These are phyloP conservation scores for Boletus patriciae DNA, from an alignment of 768 basidiomycete genomes.

Conservation along the genomic window DNA sequence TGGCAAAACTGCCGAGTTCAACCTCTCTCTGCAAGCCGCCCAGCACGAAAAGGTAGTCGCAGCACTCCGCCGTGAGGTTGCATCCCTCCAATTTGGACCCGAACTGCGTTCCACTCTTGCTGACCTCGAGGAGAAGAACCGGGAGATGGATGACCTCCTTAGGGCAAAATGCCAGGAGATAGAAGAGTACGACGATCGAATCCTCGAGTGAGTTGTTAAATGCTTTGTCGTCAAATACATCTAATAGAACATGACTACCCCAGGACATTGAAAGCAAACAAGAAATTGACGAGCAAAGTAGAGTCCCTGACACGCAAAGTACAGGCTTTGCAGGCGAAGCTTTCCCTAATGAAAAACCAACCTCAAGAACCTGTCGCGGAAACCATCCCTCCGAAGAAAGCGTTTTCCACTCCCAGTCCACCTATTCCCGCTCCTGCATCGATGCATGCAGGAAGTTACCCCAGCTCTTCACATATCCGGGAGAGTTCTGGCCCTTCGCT, in stretches of 20 bases:
- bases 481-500: slow-evolving; percentile 47
- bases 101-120: slow-evolving; percentile 54
- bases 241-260: slow-evolving; percentile 5
- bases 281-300: slow-evolving; percentile 68
- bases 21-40: slow-evolving; percentile 59
- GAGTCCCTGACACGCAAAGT: slow-evolving; percentile 73
- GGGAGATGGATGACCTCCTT: slow-evolving; percentile 74
- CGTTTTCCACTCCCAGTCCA: slow-evolving; percentile 12
- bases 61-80: slow-evolving; percentile 58
- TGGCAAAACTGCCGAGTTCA: slow-evolving; percentile 62
- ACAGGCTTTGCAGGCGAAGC: slow-evolving; percentile 66
- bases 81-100: slow-evolving; percentile 50
- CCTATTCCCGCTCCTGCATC: slow-evolving; percentile 11
- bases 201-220: slow-evolving; percentile 57
- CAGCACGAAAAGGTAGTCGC: slow-evolving; percentile 67
- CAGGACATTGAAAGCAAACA: slow-evolving; percentile 79
- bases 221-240: slow-evolving; percentile 4
- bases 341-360: slow-evolving; percentile 53
- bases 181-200: slow-evolving; percentile 80
- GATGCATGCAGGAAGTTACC: not conserved
- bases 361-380: slow-evolving; percentile 17
- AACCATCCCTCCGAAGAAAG: slow-evolving; percentile 9
- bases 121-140: slow-evolving; percentile 67
- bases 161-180: slow-evolving; percentile 72
- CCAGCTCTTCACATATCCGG: slow-evolving; percentile 10